Percentiles rank a stretch among this genome's conserved stretches.
These are phyloP conservation scores for Corylus avellana DNA, from an alignment of 306 rosid genomes.

Conservation along the genomic window DNA sequence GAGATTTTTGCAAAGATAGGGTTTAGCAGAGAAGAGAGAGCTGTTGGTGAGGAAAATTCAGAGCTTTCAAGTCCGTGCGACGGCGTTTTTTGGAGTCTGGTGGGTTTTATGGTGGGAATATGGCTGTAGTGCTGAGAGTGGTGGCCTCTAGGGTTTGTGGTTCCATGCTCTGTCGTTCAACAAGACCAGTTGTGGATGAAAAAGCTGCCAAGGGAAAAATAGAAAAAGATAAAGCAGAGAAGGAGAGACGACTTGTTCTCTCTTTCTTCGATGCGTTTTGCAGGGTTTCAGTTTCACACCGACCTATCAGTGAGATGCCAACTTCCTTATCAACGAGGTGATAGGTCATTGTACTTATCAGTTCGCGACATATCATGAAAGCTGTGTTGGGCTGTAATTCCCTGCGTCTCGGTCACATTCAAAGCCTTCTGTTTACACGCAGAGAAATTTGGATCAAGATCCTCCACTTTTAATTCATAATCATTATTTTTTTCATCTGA, in stretches of 20 bases:
- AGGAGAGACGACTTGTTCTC: constrained; percentile 53
- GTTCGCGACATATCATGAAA: not conserved
- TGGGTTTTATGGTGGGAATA: not conserved
- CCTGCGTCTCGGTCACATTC: not conserved
- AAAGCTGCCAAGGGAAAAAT: constrained; percentile 31
- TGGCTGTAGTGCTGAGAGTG: not conserved
- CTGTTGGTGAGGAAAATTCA: not conserved
- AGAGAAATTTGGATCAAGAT: too few relatives aligned
- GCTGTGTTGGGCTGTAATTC: rapidly evolving
- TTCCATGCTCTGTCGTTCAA: constrained; percentile 15
- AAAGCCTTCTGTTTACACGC: not conserved
- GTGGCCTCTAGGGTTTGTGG: constrained; percentile 30
- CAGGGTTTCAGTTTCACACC: constrained; percentile 52
- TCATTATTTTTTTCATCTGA: too few relatives aligned
- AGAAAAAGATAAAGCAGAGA: constrained; percentile 30
- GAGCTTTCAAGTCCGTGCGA: not conserved
- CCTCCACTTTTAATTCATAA: too few relatives aligned
- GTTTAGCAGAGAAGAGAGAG: not conserved
- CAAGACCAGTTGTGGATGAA: constrained; percentile 26
- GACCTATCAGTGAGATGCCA: constrained; percentile 54
- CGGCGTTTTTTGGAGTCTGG: constrained; percentile 17
- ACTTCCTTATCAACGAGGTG: rapidly evolving
- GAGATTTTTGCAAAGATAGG: not conserved
- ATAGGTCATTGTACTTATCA: rapidly evolving
- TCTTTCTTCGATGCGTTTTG: constrained; percentile 77